Base-by-base conservation (phyloP, 441 rosid species). In the Croton setiger region DNA sequence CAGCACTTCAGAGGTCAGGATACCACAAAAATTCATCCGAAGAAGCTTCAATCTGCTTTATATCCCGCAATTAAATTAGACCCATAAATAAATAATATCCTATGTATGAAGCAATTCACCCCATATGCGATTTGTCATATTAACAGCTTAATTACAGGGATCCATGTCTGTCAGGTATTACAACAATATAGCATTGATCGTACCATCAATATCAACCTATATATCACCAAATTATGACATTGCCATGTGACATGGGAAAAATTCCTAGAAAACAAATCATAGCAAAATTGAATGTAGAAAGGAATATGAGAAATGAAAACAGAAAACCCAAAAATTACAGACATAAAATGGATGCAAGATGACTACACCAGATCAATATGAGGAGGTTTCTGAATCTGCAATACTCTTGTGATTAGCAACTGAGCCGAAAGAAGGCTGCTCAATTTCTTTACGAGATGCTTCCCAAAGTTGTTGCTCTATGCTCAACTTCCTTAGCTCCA, bases 401-500 rank as follows among this genome's bases (percentile, higher is more conserved):
- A 59, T 68, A 52, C 72, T 62, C 68, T 81, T 84, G 67, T 78
- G 84, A 79, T 77, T 69, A 43, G 76, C 67, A 57, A 36, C 57
- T 1, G 73, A 60, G 7, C 75, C 77, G 17, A 74, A 68, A 36
- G 69, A 49, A 21, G 78, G 79, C 41, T 80, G 86, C 60, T 86
- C 92, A 36, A 81, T 86, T 72, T 89, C 97, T 77, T 73, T 85
- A 66, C 98, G 83, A 73, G 96, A 91, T 51, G 98, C 97, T 88
- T 91, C 97, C 98, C 99, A 96, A 0, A 96, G 82, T 69, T 88
- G 97, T 61, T 86, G 96, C 76, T 96, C 97, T 65, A 96, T 86
- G 70, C 96, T 92, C 70, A 96, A 82, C 81, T 93, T 93, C 82
- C 90, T 81, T 77, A 96, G 84, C 84, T 93, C 98, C 74, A 83